phyloP scores from a whole-genome alignment of 805 yeast species.

The Barnettozyma sp. region DNA sequence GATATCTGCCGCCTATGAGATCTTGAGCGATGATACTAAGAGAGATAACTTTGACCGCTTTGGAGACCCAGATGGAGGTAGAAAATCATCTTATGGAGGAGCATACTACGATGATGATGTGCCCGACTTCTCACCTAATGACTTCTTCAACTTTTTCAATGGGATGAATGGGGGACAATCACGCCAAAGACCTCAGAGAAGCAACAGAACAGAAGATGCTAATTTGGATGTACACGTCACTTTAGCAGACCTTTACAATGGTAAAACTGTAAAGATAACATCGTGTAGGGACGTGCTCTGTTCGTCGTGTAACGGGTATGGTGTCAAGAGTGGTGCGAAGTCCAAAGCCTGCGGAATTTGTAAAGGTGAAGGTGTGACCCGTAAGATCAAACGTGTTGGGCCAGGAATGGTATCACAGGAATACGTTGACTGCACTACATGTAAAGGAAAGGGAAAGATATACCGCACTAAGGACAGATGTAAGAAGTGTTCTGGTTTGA shows the following conservation, averaged over 20 bases:
- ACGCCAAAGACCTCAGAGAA: constrained; percentile 6
- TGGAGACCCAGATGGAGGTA: constrained; percentile 39
- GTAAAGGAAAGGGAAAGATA: constrained; percentile 64
- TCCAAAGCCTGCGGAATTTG: constrained; percentile 57
- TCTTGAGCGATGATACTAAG: constrained; percentile 61
- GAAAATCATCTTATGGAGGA: constrained; percentile 29
- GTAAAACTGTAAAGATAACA: constrained; percentile 70
- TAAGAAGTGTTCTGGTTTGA: constrained; percentile 64
- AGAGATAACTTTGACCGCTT: constrained; percentile 53
- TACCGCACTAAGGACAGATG: constrained; percentile 65
- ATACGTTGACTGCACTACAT: constrained; percentile 52
- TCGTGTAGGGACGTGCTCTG: constrained; percentile 71
- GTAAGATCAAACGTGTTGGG: constrained; percentile 56
- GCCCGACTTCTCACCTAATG: constrained; percentile 56
- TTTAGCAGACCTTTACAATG: constrained; percentile 70
- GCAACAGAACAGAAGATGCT: constrained; percentile 57
- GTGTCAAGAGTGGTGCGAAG: constrained; percentile 56
- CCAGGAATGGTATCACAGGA: constrained; percentile 71
- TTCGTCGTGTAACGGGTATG: constrained; percentile 65
- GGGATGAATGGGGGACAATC: constrained; percentile 23
- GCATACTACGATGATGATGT: constrained; percentile 33
- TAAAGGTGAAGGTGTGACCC: constrained; percentile 60
- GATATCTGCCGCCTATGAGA: constrained; percentile 79
- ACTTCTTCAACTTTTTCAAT: constrained; percentile 66
- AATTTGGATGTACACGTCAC: constrained; percentile 56